Conservation (phyloP, 805 yeast species). For the Ogataea paradorogensis region DNA sequence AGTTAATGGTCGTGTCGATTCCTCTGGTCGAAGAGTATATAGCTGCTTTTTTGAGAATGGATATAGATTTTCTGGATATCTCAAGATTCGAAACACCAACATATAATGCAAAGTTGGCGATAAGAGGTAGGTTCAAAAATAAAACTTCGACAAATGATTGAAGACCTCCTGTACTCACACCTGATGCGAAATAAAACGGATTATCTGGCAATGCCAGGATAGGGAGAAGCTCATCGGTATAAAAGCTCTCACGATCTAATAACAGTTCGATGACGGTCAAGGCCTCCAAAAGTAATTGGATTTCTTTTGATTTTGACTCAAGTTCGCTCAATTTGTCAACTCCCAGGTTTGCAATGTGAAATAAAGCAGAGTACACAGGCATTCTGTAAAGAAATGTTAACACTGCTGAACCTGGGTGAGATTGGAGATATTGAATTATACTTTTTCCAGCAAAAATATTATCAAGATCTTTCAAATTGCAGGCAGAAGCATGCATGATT, state of each 20-base stretch:
- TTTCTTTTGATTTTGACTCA: slow-evolving; percentile 31
- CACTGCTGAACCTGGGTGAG: slow-evolving; percentile 68
- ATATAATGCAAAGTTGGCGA: slow-evolving; percentile 73
- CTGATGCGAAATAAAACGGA: slow-evolving; percentile 38
- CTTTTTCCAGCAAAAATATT: slow-evolving; percentile 41
- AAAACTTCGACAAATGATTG: slow-evolving; percentile 70
- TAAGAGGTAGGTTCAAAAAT: slow-evolving; percentile 62
- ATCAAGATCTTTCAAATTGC: slow-evolving; percentile 44
- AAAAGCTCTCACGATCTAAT: slow-evolving; percentile 57
- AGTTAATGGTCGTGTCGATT: slow-evolving; percentile 15
- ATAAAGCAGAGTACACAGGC: slow-evolving; percentile 52
- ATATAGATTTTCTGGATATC: slow-evolving; percentile 53
- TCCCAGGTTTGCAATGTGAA: slow-evolving; percentile 57
- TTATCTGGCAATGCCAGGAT: slow-evolving; percentile 42
- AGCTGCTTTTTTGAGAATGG: slow-evolving; percentile 51
- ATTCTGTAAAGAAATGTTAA: slow-evolving; percentile 63
- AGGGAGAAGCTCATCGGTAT: slow-evolving; percentile 52
- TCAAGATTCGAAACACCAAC: slow-evolving; percentile 53
- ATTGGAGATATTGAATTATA: slow-evolving; percentile 50
- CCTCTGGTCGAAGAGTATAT: slow-evolving; percentile 40
- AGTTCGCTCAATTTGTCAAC: slow-evolving; percentile 51
- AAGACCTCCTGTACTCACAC: slow-evolving; percentile 57
- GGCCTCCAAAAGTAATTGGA: slow-evolving; percentile 38
- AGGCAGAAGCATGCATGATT: slow-evolving; percentile 50
- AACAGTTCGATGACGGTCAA: slow-evolving; percentile 44